Base-by-base conservation (phyloP, 2,329 filamentous ascomycete genomes). In the Shiraia sp. region DNA sequence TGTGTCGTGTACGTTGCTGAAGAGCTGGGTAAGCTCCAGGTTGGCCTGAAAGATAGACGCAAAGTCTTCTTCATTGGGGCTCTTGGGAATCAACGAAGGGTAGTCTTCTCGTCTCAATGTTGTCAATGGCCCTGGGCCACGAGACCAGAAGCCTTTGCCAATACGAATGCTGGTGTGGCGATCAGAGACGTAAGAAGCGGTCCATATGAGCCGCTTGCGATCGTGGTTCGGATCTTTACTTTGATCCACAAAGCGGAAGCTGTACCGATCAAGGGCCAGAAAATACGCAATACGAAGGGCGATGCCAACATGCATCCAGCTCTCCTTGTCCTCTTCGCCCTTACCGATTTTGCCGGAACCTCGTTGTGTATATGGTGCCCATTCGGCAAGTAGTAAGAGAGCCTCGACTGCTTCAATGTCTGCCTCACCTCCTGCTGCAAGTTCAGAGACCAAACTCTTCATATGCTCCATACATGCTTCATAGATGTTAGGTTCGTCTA, bases 271-370 rank as follows among this genome's bases (percentile, higher is more conserved):
- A 13, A 89, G 73, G 1, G 82, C 81, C 12, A 88, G 79, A 36
- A 86, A 86, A 60, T 88, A 88, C 0, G 81, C 85, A 2, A 87
- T 79, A 6, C 86, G 78, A 6, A 89, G 69, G 3, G 86, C 86
- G 14, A 85, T 77, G 1, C 86, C 86, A 5, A 88, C 83, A 54
- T 88, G 82, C 85, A 88, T 88, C 86, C 86, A 89, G 0, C 85
- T 84, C 22, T 86, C 84, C 31, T 86, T 79, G 54, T 89, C 85
- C 59, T 88, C 86, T 62, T 88, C 85, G 7, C 86, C 86, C 40
- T 85, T 78, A 0, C 85, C 86, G 14, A 88, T 82, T 17, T 79
- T 75, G 23, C 81, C 81, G 22, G 81, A 79, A 2, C 77, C 77
- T 5, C 82, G 73, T 2, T 83, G 77, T 0, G 82, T 81, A 47